Evolutionary conservation across 352 stramenopile genomes (phyloP).

Genomic region (Phytophthora constricta): DNA sequence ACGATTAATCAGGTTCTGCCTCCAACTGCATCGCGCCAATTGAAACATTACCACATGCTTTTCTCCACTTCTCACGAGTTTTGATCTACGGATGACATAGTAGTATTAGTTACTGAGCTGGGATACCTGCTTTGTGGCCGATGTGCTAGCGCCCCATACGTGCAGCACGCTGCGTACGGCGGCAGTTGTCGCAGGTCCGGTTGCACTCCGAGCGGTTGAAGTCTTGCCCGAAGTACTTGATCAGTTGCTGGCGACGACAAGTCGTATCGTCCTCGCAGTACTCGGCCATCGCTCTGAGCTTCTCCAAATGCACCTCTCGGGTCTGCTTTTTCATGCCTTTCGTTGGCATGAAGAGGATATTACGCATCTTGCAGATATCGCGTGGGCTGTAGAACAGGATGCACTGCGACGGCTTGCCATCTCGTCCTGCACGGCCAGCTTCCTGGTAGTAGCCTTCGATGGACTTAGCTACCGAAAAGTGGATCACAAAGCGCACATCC

Average conservation of each 20-base stretch:
- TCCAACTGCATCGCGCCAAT: background rate
- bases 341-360: slow-evolving; percentile 77
- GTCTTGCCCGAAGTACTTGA: slow-evolving; percentile 82
- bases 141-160: slow-evolving; percentile 22
- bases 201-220: slow-evolving; percentile 74
- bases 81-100: too few species aligned
- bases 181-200: slow-evolving; percentile 73
- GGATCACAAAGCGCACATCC: slow-evolving; percentile 93
- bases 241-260: slow-evolving; percentile 75
- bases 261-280: slow-evolving; percentile 82
- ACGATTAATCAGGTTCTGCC: slow-evolving; percentile 65
- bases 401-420: slow-evolving; percentile 93
- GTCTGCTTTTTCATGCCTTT: slow-evolving; percentile 84
- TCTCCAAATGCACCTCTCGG: slow-evolving; percentile 74
- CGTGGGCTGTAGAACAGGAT: slow-evolving; percentile 90
- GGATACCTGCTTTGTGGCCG: background rate
- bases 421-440: slow-evolving; percentile 94
- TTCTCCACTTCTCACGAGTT: too few species aligned
- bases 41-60: slow-evolving; percentile 1
- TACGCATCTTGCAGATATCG: slow-evolving; percentile 87
- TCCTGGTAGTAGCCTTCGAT: slow-evolving; percentile 99
- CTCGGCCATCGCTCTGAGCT: slow-evolving; percentile 78
- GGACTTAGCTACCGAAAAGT: slow-evolving; percentile 92
- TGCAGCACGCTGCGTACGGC: slow-evolving; percentile 43
- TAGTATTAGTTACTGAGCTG: slow-evolving; percentile 12